Evolutionary conservation across 352 stramenopile genomes (phyloP).

Genomic region (Pythium vanterpoolii): DNA sequence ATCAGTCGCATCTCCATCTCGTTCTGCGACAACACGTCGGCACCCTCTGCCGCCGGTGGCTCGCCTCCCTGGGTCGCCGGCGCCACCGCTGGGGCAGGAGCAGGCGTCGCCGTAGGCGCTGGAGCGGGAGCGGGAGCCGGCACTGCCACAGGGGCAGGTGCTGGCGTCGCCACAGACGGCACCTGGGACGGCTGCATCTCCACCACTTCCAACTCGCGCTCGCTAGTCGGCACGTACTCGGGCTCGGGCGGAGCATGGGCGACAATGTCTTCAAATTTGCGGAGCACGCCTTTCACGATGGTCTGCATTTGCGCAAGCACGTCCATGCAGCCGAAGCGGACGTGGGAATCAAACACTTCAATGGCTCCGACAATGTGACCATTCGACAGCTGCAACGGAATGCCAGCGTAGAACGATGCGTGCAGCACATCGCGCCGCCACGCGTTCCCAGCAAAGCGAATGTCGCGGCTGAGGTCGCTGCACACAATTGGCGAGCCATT

Average conservation of each 20-base stretch:
- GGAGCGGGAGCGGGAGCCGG: not conserved
- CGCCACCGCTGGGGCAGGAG: not conserved
- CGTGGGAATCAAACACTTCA: slow-evolving; percentile 60
- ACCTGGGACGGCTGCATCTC: slow-evolving; percentile 26
- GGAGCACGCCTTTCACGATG: slow-evolving; percentile 67
- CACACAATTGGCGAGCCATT: slow-evolving; percentile 61
- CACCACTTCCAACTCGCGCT: slow-evolving; percentile 10
- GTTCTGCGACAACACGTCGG: slow-evolving; percentile 30
- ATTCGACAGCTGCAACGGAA: slow-evolving; percentile 68
- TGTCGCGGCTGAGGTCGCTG: slow-evolving; percentile 52
- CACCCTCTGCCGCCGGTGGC: not conserved
- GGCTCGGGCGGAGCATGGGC: slow-evolving; percentile 28
- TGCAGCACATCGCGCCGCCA: slow-evolving; percentile 48
- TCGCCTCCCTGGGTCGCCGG: not conserved
- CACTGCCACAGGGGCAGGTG: not conserved
- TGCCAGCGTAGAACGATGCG: slow-evolving; percentile 74
- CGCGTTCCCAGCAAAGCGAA: slow-evolving; percentile 64
- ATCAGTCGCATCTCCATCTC: slow-evolving; percentile 78
- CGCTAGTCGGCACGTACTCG: slow-evolving; percentile 3
- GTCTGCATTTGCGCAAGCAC: slow-evolving; percentile 66
- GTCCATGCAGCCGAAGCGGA: slow-evolving; percentile 56
- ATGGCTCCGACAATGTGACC: slow-evolving; percentile 65
- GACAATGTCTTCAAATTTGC: slow-evolving; percentile 73
- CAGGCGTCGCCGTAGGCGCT: not conserved
- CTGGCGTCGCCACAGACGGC: not conserved